phyloP scores from a whole-genome alignment of 2,329 filamentous ascomycete genomes.

The Pestalotiopsis sp. region DNA sequence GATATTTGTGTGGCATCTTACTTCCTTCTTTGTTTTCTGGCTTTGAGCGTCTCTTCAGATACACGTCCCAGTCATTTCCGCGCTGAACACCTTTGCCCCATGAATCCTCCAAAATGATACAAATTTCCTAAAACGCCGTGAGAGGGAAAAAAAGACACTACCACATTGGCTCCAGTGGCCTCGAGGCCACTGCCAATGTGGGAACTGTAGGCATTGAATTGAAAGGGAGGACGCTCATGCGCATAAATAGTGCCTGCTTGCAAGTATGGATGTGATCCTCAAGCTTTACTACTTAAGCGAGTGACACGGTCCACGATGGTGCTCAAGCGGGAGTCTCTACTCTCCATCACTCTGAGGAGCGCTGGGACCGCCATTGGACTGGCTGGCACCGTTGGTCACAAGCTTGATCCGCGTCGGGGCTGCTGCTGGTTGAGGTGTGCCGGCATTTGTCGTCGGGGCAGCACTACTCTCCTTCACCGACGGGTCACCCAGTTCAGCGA shows the following conservation, averaged over 20 bases:
- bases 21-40: background rate
- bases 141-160: background rate
- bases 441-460: slow-evolving; percentile 58
- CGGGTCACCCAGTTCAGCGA: slow-evolving; percentile 56
- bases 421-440: slow-evolving; percentile 65
- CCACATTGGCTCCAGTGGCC: background rate
- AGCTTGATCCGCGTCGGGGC: slow-evolving; percentile 72
- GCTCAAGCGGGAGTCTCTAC: slow-evolving; percentile 8
- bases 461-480: slow-evolving; percentile 41
- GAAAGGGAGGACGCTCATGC: background rate
- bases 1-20: slow-evolving; percentile 4
- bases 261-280: background rate
- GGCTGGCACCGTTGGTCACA: slow-evolving; percentile 32
- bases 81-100: slow-evolving; percentile 19
- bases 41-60: slow-evolving; percentile 21
- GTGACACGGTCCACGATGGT: background rate
- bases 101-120: background rate
- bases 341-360: slow-evolving; percentile 31
- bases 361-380: slow-evolving; percentile 23
- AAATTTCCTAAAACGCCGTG: background rate
- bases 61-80: slow-evolving; percentile 30
- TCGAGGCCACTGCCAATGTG: background rate
- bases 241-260: background rate
- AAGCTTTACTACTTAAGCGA: background rate
- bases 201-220: background rate